A percentile compares a stretch with the other conserved stretches of the same genome.
These are phyloP conservation scores for Salix caprea DNA, from an alignment of 345 rosid species.

Conservation along the genomic window DNA sequence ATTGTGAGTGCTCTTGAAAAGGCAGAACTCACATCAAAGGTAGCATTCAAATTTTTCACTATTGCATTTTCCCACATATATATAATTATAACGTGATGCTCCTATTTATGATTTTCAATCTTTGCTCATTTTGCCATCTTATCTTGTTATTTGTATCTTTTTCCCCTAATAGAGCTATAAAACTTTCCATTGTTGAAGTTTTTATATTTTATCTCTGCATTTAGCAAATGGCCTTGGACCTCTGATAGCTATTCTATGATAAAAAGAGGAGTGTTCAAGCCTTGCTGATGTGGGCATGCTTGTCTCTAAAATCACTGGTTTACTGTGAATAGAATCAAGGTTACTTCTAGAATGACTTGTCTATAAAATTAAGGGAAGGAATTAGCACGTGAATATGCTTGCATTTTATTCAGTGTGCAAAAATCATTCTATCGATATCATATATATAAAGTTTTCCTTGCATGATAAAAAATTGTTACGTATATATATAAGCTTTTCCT, in stretches of 20 bases:
- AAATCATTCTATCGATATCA: neutral
- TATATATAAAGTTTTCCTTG: neutral
- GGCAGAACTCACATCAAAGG: slow-evolving; percentile 77
- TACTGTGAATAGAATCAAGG: neutral
- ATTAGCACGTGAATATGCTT: neutral
- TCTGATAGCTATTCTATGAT: no score
- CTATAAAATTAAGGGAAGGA: no score
- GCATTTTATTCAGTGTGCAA: neutral
- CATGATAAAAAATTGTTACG: neutral
- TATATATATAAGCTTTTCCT: neutral
- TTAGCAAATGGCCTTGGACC: neutral
- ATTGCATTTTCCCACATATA: neutral
- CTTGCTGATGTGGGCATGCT: no score
- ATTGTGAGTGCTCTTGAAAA: slow-evolving; percentile 71
- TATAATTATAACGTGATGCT: neutral
- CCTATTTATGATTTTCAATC: neutral
- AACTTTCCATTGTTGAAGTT: no score
- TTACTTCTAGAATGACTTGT: neutral
- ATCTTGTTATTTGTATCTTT: neutral
- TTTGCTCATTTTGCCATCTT: neutral
- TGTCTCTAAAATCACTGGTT: no score
- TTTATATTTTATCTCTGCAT: neutral
- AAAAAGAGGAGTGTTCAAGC: no score
- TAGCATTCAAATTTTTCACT: slow-evolving; percentile 1
- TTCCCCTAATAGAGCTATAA: neutral